These are phyloP conservation scores for Dothidotthia symphoricarpi DNA, from an alignment of 2,329 filamentous ascomycete species.

Conservation along the genomic window DNA sequence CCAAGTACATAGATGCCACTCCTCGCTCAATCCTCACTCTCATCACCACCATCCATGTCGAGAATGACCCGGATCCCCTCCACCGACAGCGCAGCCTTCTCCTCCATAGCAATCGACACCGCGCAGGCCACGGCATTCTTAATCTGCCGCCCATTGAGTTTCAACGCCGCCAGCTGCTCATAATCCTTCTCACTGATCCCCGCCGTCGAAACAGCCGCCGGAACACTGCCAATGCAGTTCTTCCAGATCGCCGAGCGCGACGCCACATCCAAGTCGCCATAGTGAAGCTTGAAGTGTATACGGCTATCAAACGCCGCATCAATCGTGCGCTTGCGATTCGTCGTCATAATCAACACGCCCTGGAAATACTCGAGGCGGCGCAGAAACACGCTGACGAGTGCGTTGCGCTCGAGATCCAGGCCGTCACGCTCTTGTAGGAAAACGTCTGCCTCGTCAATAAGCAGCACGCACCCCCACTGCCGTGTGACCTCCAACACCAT, in stretches of 20 bases:
- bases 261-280: constrained; percentile 44
- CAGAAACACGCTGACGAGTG: constrained; percentile 26
- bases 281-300: constrained; percentile 47
- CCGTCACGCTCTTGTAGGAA: constrained; percentile 52
- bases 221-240: constrained; percentile 2
- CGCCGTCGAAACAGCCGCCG: constrained; percentile 4
- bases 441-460: constrained; percentile 40
- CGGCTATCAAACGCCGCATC: constrained; percentile 42
- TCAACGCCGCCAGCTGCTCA: constrained; percentile 25
- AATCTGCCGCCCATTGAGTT: constrained; percentile 44
- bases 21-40: background rate
- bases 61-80: constrained; percentile 7
- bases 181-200: constrained; percentile 26
- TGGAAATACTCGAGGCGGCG: constrained; percentile 44
- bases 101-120: constrained; percentile 8
- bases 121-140: constrained; percentile 36
- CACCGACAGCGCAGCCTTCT: constrained; percentile 8
- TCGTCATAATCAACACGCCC: constrained; percentile 46
- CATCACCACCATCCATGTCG: constrained; percentile 8
- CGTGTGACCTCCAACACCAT: constrained; percentile 51
- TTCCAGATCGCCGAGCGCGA: constrained; percentile 44
- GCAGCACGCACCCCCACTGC: constrained; percentile 53
- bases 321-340: constrained; percentile 42
- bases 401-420: constrained; percentile 14
- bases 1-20: no score